A percentile compares a stretch with the other conserved stretches of the same genome.
These are phyloP conservation scores for Apostasia ramifera DNA, from an alignment of 106 monocot genomes.

Conservation along the genomic window DNA sequence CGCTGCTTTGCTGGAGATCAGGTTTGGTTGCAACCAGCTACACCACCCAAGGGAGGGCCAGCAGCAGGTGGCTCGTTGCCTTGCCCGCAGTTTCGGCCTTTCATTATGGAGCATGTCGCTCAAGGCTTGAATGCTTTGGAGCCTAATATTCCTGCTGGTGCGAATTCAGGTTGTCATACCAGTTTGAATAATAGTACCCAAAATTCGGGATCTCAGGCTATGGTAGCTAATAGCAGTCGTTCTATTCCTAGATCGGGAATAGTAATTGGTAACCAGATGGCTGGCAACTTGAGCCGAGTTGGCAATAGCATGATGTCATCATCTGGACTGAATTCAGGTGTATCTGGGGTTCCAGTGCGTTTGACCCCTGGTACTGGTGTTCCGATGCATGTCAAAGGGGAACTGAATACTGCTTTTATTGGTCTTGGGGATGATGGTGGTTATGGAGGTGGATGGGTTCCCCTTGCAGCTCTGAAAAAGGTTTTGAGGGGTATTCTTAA, in stretches of 20 bases:
- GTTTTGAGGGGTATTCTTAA: slow-evolving; percentile 92
- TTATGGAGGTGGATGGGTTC: slow-evolving; percentile 99
- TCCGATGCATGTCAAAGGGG: slow-evolving; percentile 84
- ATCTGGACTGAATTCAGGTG: slow-evolving; percentile 47
- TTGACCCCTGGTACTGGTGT: slow-evolving; percentile 68
- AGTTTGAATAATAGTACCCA: slow-evolving; percentile 23
- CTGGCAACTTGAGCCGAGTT: slow-evolving; percentile 46
- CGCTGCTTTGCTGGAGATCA: slow-evolving; percentile 99
- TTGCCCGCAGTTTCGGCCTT: slow-evolving; percentile 96
- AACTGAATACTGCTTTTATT: slow-evolving; percentile 92
- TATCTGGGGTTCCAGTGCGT: slow-evolving; percentile 64
- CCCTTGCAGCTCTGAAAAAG: slow-evolving; percentile 94
- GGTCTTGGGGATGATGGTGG: slow-evolving; percentile 99
- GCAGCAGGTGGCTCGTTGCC: slow-evolving; percentile 85
- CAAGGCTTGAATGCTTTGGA: slow-evolving; percentile 95
- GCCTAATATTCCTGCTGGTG: slow-evolving; percentile 44
- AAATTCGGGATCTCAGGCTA: slow-evolving; percentile 17
- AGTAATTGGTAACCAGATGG: slow-evolving; percentile 38
- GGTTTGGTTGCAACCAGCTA: slow-evolving; percentile 97
- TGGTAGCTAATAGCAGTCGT: slow-evolving; percentile 30
- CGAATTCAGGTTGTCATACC: slow-evolving; percentile 30
- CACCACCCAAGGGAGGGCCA: slow-evolving; percentile 94
- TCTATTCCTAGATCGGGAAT: slow-evolving; percentile 33
- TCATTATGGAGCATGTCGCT: slow-evolving; percentile 99
- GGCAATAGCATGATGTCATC: slow-evolving; percentile 55